These are phyloP conservation scores for Cordia subcordata DNA, from an alignment of 257 asterid genomes.

Conservation along the genomic window DNA sequence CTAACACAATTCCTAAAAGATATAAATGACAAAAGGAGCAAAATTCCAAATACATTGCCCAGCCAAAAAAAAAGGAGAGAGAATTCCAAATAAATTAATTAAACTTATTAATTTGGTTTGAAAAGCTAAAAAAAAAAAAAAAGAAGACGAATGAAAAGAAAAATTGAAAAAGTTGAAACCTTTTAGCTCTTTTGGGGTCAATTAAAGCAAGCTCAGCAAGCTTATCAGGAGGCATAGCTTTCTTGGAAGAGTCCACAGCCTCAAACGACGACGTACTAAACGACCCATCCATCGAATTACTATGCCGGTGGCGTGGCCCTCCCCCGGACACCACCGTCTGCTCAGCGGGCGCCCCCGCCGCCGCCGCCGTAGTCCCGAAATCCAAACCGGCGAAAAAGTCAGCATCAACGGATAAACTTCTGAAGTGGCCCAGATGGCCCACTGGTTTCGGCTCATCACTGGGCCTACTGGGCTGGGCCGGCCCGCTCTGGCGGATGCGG, in stretches of 20 bases:
- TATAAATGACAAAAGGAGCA: no score
- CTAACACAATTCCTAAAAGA: no score
- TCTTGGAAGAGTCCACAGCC: constrained; percentile 55
- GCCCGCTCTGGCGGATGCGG: constrained; percentile 13
- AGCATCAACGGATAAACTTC: constrained; percentile 84
- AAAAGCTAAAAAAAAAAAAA: neutral
- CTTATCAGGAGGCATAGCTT: constrained; percentile 61
- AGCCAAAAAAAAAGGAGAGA: neutral
- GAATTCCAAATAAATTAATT: no score
- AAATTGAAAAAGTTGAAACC: constrained; percentile 37
- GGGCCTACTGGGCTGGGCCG: constrained; percentile 22
- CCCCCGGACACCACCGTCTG: constrained; percentile 17
- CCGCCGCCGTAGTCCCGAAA: constrained; percentile 38
- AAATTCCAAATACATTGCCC: no score
- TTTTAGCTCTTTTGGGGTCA: constrained; percentile 92
- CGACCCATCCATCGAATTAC: constrained; percentile 77
- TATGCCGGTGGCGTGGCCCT: constrained; percentile 53
- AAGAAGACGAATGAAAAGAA: no score
- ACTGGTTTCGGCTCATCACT: constrained; percentile 17
- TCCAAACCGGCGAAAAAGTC: constrained; percentile 78
- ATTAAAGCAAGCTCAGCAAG: constrained; percentile 76
- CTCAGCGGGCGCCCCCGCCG: constrained; percentile 17
- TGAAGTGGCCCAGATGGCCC: constrained; percentile 35
- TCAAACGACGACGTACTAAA: constrained; percentile 63
- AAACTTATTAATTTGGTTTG: neutral